Evolutionary conservation across 768 basidiomycete genomes (phyloP).

Genomic region (Agrocybe pediades): DNA sequence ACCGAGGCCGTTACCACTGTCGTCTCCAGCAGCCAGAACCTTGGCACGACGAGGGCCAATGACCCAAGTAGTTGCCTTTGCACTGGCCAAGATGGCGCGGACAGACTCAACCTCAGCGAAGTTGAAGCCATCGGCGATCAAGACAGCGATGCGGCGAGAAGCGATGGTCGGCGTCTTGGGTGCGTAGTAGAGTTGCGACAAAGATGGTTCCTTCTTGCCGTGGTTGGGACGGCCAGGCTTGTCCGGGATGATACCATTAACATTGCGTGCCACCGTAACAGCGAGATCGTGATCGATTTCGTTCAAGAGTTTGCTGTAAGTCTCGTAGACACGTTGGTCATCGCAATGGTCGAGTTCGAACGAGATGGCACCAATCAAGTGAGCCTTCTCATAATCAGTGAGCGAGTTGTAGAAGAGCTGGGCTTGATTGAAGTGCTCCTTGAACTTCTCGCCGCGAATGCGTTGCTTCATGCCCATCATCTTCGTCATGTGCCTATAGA

Average conservation of each 20-base stretch:
- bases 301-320: constrained; percentile 68
- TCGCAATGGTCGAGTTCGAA: constrained; percentile 89
- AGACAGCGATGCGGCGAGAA: constrained; percentile 74
- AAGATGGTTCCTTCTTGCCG: constrained; percentile 51
- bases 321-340: constrained; percentile 68
- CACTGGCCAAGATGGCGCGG: constrained; percentile 50
- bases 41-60: constrained; percentile 71
- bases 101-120: constrained; percentile 58
- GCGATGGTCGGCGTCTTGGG: constrained; percentile 61
- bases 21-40: constrained; percentile 34
- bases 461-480: constrained; percentile 28
- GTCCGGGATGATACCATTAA: constrained; percentile 61
- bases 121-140: constrained; percentile 78
- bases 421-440: constrained; percentile 76
- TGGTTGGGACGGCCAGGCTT: constrained; percentile 54
- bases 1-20: constrained; percentile 26
- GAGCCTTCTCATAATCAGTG: constrained; percentile 63
- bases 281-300: constrained; percentile 78
- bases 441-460: constrained; percentile 60
- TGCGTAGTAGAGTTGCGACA: constrained; percentile 63
- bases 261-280: constrained; percentile 60
- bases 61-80: constrained; percentile 58
- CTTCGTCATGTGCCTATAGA: background rate
- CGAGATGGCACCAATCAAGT: constrained; percentile 67
- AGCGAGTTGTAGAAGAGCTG: constrained; percentile 88